These are phyloP conservation scores for Eucalyptus curtisii DNA, from an alignment of 345 rosid species.

Conservation along the genomic window DNA sequence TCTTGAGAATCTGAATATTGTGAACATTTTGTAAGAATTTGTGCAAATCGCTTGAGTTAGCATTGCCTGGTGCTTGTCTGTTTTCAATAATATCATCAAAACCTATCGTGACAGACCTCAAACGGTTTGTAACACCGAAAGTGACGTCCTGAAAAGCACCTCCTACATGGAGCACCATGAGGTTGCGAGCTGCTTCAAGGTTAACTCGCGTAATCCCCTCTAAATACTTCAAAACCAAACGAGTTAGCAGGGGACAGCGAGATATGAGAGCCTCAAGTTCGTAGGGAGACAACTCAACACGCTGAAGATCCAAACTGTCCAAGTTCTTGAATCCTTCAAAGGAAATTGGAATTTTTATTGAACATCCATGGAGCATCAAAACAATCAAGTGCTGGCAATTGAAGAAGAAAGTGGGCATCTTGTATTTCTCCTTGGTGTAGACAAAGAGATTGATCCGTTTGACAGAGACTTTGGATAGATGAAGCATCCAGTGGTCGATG, in stretches of 20 bases:
- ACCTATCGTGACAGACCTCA: neutral
- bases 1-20: neutral
- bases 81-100: neutral
- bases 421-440: neutral
- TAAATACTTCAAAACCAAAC: neutral
- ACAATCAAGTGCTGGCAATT: neutral
- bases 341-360: neutral
- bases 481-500: neutral
- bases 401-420: neutral
- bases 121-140: neutral
- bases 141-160: neutral
- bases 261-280: neutral
- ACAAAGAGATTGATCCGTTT: fast-evolving
- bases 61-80: neutral
- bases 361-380: neutral
- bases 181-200: neutral
- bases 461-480: neutral
- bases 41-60: neutral
- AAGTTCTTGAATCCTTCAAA: neutral
- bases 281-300: neutral
- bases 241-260: neutral
- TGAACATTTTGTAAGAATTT: neutral
- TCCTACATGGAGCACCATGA: neutral
- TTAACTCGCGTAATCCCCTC: neutral
- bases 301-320: neutral